Evolutionary conservation across 2,329 filamentous ascomycete species (phyloP).

Genomic region (Camptophora hylomeconis): DNA sequence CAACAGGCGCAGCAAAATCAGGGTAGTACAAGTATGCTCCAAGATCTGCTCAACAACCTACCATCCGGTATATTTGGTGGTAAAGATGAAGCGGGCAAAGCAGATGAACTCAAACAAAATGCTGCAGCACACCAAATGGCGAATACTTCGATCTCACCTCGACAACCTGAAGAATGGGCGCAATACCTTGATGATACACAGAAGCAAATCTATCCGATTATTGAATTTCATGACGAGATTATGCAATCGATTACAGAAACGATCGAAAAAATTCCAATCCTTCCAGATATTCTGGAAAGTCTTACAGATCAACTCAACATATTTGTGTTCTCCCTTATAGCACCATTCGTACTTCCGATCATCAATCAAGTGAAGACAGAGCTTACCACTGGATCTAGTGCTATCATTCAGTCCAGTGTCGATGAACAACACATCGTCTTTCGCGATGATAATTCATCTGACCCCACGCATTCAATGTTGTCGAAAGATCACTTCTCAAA

Average conservation of each 20-base stretch:
- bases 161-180: conserved; percentile 73
- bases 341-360: conserved; percentile 75
- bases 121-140: conserved; percentile 63
- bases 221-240: conserved; percentile 81
- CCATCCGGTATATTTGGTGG: conserved; percentile 68
- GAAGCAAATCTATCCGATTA: conserved; percentile 72
- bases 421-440: conserved; percentile 82
- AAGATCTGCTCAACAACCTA: conserved; percentile 68
- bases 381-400: conserved; percentile 69
- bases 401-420: conserved; percentile 75
- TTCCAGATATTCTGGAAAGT: conserved; percentile 76
- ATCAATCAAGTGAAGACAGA: conserved; percentile 79
- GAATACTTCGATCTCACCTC: conserved; percentile 60
- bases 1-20: conserved; percentile 43
- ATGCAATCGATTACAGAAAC: conserved; percentile 66
- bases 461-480: conserved; percentile 91
- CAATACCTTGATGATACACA: conserved; percentile 60
- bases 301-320: conserved; percentile 75
- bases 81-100: conserved; percentile 59
- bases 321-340: conserved; percentile 84
- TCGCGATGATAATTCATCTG: conserved; percentile 57
- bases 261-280: conserved; percentile 71
- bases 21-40: conserved; percentile 57
- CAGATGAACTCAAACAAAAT: conserved; percentile 67
- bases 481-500: conserved; percentile 94